Conservation (phyloP, 1,284 basidiomycete genomes). For the Sphagnurus paluster region DNA sequence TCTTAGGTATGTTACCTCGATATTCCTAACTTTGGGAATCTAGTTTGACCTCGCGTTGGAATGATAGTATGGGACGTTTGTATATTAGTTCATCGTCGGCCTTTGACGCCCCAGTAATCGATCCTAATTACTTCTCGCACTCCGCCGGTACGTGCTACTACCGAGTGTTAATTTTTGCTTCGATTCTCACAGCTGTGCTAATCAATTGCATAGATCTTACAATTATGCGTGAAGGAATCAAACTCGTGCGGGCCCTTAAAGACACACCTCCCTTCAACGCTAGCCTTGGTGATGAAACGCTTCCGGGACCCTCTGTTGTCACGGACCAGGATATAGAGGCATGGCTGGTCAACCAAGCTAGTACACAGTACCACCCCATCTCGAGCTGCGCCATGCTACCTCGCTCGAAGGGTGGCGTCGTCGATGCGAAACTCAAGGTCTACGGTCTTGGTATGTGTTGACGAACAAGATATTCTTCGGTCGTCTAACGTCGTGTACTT, state of each 20-base stretch:
- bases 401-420: constrained; percentile 42
- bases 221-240: constrained; percentile 58
- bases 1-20: constrained; percentile 36
- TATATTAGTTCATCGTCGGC: constrained; percentile 39
- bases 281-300: constrained; percentile 34
- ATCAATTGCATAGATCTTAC: constrained; percentile 39
- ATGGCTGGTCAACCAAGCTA: constrained; percentile 36
- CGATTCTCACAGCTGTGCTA: too few relatives aligned
- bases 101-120: constrained; percentile 42
- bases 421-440: constrained; percentile 41
- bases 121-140: constrained; percentile 51
- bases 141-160: constrained; percentile 36
- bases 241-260: constrained; percentile 48
- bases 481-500: neutral
- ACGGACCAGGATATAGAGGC: constrained; percentile 47
- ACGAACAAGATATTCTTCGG: constrained; percentile 21
- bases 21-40: neutral
- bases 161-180: too few relatives aligned
- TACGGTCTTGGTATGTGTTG: constrained; percentile 15
- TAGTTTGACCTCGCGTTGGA: neutral
- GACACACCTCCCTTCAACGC: constrained; percentile 37
- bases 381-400: constrained; percentile 46
- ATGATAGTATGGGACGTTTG: constrained; percentile 31
- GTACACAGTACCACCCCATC: constrained; percentile 48
- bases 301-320: constrained; percentile 38